phyloP scores from a whole-genome alignment of 257 asterid species.

The Nicotiana otophora region DNA sequence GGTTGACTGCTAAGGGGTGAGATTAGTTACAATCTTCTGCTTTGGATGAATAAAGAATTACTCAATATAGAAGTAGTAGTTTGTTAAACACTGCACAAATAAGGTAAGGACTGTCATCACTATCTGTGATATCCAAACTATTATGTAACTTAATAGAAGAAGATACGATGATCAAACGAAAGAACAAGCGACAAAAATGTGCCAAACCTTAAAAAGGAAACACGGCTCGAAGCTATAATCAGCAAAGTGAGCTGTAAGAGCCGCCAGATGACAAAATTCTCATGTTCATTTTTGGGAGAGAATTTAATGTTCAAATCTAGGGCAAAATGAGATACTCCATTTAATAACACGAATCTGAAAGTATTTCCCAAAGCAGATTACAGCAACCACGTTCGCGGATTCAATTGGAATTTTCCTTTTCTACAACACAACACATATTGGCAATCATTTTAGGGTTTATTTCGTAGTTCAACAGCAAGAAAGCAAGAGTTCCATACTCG shows the following conservation, averaged over 20 bases:
- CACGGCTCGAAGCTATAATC: not conserved
- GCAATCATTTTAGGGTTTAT: not conserved
- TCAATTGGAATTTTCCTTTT: not conserved
- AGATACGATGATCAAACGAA: not conserved
- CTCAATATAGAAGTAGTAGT: not conserved
- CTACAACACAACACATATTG: not conserved
- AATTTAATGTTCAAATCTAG: not conserved
- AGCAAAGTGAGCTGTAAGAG: not conserved
- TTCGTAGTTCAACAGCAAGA: not conserved
- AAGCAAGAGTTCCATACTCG: slow-evolving; percentile 36
- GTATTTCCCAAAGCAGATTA: not conserved
- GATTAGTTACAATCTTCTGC: not conserved
- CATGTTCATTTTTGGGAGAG: not conserved
- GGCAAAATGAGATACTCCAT: not conserved
- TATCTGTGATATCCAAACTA: not conserved
- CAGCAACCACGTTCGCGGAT: not conserved
- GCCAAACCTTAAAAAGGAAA: not conserved
- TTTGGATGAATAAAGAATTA: not conserved
- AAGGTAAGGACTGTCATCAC: not conserved
- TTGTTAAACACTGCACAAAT: not conserved
- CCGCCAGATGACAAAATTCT: not conserved
- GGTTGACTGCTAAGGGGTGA: not conserved
- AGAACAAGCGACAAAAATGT: not conserved
- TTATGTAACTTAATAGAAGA: not conserved
- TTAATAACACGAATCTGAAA: not conserved